Evolutionary conservation across 2,329 filamentous ascomycete species (phyloP).

Genomic region (Penicillium sclerotiorum): DNA sequence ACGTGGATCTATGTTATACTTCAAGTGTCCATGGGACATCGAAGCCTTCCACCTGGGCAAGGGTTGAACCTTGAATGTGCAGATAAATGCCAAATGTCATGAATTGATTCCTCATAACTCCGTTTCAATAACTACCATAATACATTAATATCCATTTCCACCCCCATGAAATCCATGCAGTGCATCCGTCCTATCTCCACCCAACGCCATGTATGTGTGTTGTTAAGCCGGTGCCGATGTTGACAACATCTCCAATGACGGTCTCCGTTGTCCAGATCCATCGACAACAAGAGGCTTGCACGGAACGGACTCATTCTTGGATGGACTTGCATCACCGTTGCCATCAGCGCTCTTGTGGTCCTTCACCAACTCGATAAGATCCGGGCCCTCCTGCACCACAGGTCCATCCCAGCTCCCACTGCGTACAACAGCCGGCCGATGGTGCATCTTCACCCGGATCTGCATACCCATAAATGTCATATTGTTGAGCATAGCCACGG

Average conservation of each 20-base stretch:
- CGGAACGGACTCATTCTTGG: neutral
- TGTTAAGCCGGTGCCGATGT: conserved; percentile 19
- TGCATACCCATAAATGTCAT: conserved; percentile 34
- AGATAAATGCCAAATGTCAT: no score
- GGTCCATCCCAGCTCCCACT: conserved; percentile 17
- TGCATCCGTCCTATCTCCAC: neutral
- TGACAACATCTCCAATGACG: conserved; percentile 18
- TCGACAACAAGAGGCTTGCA: conserved; percentile 25
- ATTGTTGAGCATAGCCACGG: conserved; percentile 37
- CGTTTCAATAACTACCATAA: conserved; percentile 7
- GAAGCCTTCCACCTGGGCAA: no score
- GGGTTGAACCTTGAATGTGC: no score
- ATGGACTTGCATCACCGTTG: neutral
- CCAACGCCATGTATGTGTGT: neutral
- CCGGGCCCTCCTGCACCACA: conserved; percentile 7
- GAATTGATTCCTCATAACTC: no score
- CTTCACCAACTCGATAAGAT: neutral
- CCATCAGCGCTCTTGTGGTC: neutral
- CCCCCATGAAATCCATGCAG: neutral
- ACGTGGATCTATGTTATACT: no score
- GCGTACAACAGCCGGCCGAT: conserved; percentile 16
- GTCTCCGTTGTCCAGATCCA: conserved; percentile 23
- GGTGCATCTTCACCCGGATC: conserved; percentile 38
- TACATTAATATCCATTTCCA: conserved; percentile 12
- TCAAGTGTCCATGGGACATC: no score